These are phyloP conservation scores for Umbilicaria muhlenbergii DNA, from an alignment of 495 filamentous ascomycete species.

Conservation along the genomic window DNA sequence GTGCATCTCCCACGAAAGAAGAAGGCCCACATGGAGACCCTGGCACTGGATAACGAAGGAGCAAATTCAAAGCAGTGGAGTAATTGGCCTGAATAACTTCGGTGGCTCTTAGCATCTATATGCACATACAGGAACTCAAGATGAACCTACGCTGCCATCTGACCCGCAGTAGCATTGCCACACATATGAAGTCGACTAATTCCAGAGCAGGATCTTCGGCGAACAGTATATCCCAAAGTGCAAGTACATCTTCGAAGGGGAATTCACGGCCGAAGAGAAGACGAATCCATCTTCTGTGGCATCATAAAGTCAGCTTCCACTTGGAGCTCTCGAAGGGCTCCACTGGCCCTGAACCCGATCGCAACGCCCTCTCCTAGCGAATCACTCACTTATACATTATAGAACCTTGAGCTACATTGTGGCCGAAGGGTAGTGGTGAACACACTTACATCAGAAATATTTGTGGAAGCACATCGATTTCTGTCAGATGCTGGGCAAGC, in stretches of 20 bases:
- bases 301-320: conserved; percentile 2
- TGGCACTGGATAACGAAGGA: conserved; percentile 69
- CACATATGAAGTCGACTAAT: conserved; percentile 74
- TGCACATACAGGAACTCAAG: not conserved
- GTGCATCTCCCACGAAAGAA: conserved; percentile 75
- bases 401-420: not conserved
- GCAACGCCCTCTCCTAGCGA: too few species aligned
- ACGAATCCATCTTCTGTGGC: conserved; percentile 72
- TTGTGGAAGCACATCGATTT: conserved; percentile 85
- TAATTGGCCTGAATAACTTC: conserved; percentile 76
- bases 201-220: conserved; percentile 72
- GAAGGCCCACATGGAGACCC: conserved; percentile 45
- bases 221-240: conserved; percentile 84
- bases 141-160: conserved; percentile 65
- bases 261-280: conserved; percentile 91
- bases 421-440: not conserved
- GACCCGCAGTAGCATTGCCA: conserved; percentile 86
- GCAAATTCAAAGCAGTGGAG: conserved; percentile 60
- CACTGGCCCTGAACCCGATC: too few species aligned
- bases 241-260: conserved; percentile 64
- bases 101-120: conserved; percentile 13
- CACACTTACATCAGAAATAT: conserved; percentile 79
- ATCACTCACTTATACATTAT: too few species aligned
- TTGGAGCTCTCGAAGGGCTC: too few species aligned
- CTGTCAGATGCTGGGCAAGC: conserved; percentile 65